phyloP scores from a whole-genome alignment of 2,329 filamentous ascomycete species.

The Trichoderma aggressivum region DNA sequence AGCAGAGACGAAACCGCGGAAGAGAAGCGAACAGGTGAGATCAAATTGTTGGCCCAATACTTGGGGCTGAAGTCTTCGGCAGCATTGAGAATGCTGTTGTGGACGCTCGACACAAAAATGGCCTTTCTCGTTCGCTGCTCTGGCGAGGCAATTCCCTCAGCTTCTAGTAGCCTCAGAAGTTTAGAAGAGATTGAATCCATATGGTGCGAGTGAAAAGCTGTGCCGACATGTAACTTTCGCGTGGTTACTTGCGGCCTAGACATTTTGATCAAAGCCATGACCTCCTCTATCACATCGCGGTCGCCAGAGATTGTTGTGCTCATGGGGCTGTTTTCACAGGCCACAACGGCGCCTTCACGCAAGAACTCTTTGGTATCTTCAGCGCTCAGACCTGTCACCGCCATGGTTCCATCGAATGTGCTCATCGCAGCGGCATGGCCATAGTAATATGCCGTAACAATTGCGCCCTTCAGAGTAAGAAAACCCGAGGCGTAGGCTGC shows the following conservation, averaged over 20 bases:
- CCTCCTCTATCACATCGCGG: slow-evolving; percentile 24
- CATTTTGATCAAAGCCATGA: slow-evolving; percentile 12
- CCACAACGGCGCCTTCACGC: slow-evolving; percentile 26
- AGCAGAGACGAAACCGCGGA: slow-evolving; percentile 12
- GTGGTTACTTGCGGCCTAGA: slow-evolving; percentile 20
- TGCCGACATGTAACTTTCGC: slow-evolving; percentile 19
- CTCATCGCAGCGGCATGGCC: slow-evolving; percentile 23
- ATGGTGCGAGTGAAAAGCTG: slow-evolving; percentile 32
- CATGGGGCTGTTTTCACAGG: slow-evolving; percentile 33
- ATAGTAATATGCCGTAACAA: slow-evolving; percentile 32
- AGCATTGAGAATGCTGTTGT: background rate
- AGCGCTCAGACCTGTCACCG: slow-evolving; percentile 27
- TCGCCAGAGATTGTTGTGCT: slow-evolving; percentile 36
- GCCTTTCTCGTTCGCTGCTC: background rate
- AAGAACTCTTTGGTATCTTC: slow-evolving; percentile 3
- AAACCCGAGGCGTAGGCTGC: slow-evolving; percentile 31
- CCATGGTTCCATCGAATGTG: slow-evolving; percentile 27
- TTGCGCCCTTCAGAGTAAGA: slow-evolving; percentile 24
- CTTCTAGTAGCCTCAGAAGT: background rate
- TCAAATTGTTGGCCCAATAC: slow-evolving; percentile 30
- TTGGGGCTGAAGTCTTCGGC: background rate
- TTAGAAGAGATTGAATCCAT: slow-evolving; percentile 26
- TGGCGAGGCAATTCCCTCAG: background rate
- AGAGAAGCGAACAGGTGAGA: slow-evolving; percentile 25
- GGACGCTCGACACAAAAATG: slow-evolving; percentile 1